Evolutionary conservation across 495 filamentous ascomycete species (phyloP), one percentile per base, ranked within the genome.

Genomic region (Sporormia fimetaria): DNA sequence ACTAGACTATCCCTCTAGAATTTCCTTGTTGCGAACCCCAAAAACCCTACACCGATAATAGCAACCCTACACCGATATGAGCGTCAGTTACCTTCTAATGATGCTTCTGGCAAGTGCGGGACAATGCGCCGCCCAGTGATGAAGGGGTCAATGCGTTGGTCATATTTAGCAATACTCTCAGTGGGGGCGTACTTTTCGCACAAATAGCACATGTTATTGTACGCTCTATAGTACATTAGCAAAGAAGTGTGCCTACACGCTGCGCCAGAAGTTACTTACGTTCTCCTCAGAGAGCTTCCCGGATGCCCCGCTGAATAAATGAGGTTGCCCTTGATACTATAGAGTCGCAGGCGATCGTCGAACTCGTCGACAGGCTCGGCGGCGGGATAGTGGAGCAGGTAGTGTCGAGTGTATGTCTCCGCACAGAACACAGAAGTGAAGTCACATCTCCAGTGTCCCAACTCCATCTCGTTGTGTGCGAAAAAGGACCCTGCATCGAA

Each of bases 141-240:
- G 12, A 14, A 15, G 4, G 37, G 37, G 20, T 46, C 42, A n/a
- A 36, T 56, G 18, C 44, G 33, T 0, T 49, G 52, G 42, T 60
- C 36, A 34, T 62, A 62, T 40, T 40, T 57, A 18, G 47, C 57
- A 6, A 62, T 44, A 26, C 29, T 38, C 6, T 48, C 52, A 14
- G 54, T 40, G 4, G 61, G 59, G 18, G 37, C 58, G 30, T 64
- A 64, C 33, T 57, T 61, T 35, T 64, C 61, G 37, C 56, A 58
- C 12, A 64, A 49, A 33, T 52, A 64, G 5, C 54, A 50, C 56
- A 64, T 64, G 33, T 63, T 57, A 32, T 63, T 64, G 31, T 63
- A 64, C 10, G 51, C 55, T 44, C 58, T 62, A 21, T 17, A 16
- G n/a, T 11, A 28, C 29, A 7, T 28, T 2, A 42, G 20, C 26